Evolutionary conservation across 805 yeast genomes (phyloP).

Genomic region (Yarrowia divulgata): DNA sequence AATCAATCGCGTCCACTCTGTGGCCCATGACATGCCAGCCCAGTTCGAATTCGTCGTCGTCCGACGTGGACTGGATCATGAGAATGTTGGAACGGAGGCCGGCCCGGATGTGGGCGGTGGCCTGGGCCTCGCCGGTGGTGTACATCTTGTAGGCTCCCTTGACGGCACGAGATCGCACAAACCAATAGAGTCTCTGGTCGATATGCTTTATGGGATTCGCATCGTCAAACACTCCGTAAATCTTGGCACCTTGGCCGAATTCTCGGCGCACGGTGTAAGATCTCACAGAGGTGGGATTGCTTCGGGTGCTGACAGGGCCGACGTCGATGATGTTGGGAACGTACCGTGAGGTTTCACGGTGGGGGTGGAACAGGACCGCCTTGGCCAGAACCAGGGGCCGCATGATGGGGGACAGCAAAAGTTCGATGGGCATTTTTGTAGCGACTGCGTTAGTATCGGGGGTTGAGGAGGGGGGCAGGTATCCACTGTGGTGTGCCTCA

Average conservation of each 20-base stretch:
- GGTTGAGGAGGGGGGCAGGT: not conserved
- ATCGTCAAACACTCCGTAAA: slow-evolving; percentile 61
- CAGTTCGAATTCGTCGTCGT: slow-evolving; percentile 60
- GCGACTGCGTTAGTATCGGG: slow-evolving; percentile 27
- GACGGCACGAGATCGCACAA: slow-evolving; percentile 68
- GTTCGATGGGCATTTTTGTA: slow-evolving; percentile 63
- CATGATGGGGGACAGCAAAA: slow-evolving; percentile 64
- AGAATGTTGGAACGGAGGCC: slow-evolving; percentile 67
- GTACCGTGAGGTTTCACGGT: slow-evolving; percentile 63
- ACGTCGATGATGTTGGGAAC: slow-evolving; percentile 62
- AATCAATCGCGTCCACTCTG: slow-evolving; percentile 66
- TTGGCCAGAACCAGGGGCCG: slow-evolving; percentile 65
- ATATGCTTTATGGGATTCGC: slow-evolving; percentile 48
- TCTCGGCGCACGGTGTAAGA: slow-evolving; percentile 61
- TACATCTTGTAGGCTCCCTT: slow-evolving; percentile 71
- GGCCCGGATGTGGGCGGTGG: slow-evolving; percentile 65
- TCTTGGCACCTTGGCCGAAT: slow-evolving; percentile 68
- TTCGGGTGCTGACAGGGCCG: slow-evolving; percentile 42
- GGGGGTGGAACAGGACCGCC: slow-evolving; percentile 62
- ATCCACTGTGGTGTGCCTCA: not conserved
- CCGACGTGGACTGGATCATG: slow-evolving; percentile 57
- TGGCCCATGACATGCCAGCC: slow-evolving; percentile 71
- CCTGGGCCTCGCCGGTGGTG: slow-evolving; percentile 61
- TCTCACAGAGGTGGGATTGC: slow-evolving; percentile 47
- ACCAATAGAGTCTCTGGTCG: slow-evolving; percentile 58